These are phyloP conservation scores for Heritiera littoralis DNA, from an alignment of 345 rosid genomes.

Conservation along the genomic window DNA sequence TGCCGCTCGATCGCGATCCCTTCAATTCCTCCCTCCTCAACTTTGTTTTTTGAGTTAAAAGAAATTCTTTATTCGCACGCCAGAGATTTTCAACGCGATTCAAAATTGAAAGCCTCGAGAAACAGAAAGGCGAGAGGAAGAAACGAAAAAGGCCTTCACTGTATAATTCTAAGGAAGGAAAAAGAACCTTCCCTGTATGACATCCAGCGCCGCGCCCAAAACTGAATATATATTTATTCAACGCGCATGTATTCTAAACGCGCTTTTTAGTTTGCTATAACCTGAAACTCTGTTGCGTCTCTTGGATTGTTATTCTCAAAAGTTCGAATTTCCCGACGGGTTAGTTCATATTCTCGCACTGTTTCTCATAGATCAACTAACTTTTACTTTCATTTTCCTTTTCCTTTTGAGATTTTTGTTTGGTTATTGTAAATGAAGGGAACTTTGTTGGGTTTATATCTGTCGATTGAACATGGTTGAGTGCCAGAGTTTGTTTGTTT, in stretches of 20 bases:
- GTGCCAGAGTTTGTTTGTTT: background rate
- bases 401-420: background rate
- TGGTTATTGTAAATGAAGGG: background rate
- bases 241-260: background rate
- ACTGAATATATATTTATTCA: too few species aligned
- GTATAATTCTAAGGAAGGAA: background rate
- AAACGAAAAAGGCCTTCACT: background rate
- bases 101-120: background rate
- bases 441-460: background rate
- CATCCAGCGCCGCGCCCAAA: background rate
- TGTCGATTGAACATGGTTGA: background rate
- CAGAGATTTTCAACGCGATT: background rate
- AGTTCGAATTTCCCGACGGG: background rate
- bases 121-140: background rate
- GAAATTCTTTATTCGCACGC: too few species aligned
- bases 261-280: background rate
- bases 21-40: background rate
- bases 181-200: background rate
- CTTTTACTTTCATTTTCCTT: background rate
- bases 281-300: background rate
- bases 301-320: background rate
- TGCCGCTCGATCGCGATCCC: background rate
- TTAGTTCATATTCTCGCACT: background rate
- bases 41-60: too few species aligned
- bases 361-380: constrained; percentile 3